Evolutionary conservation across 345 rosid species (phyloP), one percentile per base, ranked within the genome.

Genomic region (Eutrema heterophyllum): DNA sequence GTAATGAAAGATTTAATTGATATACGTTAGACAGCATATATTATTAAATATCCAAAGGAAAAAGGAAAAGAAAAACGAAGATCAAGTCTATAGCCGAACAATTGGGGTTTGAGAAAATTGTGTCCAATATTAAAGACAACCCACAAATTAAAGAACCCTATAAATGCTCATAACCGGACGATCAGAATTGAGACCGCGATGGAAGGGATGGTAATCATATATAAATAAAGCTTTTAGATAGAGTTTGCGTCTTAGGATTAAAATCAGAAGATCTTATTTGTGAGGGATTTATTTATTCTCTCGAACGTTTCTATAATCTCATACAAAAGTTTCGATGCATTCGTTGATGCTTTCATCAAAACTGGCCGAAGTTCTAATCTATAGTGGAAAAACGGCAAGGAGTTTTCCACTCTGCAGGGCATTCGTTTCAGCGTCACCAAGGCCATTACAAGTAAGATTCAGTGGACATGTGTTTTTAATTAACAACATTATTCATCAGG

Each of bases 341-440:
- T 51, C 49, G 15, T 60, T 49, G 68, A 60, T 61, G 75, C 18
- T 46, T 32, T 52, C 70, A 8, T 59, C 73, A 52, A 78, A 67
- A 67, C 52, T 78, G 44, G 68, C 73, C 1, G 40, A 71, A 41
- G 64, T 77, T 50, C 5, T 77, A 48, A 65, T 77, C 21, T 33
- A 21, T 14, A 66, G 45, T 41, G 58, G 72, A 27, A 72, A 71
- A 72, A 33, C 69, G 43, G 68, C 61, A 72, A 66, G 77, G 44
- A 43, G 69, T 78, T 16, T 67, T 51, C 38, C 51, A 29, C 55
- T 39, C 13, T 26, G 12, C 7, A 72, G 70, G 53, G 45, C 78
- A 35, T 72, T 78, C 21, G 78, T 78, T 60, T 65, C 81, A 50
- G 73, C 81, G 9, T 24, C 81, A 68, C 75, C 80, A 59, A 72